Conservation (phyloP, 805 yeast genomes). For the Schwanniomyces sp. region DNA sequence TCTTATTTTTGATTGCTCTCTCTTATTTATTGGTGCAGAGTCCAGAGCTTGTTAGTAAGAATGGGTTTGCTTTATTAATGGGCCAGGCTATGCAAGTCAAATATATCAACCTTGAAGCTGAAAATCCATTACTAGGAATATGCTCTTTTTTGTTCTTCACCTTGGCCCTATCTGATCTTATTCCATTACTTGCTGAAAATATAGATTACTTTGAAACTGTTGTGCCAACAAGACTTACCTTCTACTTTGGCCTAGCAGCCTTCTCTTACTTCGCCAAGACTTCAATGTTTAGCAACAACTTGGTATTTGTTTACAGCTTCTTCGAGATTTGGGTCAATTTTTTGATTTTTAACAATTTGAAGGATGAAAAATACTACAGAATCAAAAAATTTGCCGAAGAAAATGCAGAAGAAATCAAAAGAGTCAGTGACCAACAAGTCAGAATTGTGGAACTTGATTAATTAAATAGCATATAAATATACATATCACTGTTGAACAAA, state of each 20-base stretch:
- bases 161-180: constrained; percentile 51
- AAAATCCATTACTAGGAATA: constrained; percentile 50
- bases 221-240: constrained; percentile 55
- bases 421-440: constrained; percentile 28
- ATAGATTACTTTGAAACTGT: constrained; percentile 55
- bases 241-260: constrained; percentile 50
- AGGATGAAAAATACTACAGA: constrained; percentile 60
- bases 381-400: constrained; percentile 42
- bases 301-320: constrained; percentile 59
- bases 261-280: constrained; percentile 48
- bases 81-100: constrained; percentile 61
- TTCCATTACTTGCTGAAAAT: constrained; percentile 56
- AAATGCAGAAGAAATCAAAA: constrained; percentile 34
- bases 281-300: constrained; percentile 56
- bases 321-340: constrained; percentile 71
- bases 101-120: constrained; percentile 23
- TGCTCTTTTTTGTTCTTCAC: constrained; percentile 46
- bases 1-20: constrained; percentile 42
- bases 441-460: constrained; percentile 26
- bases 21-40: constrained; percentile 50
- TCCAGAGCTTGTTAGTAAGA: constrained; percentile 42
- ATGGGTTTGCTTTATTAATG: constrained; percentile 50
- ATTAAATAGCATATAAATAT: constrained; percentile 3
- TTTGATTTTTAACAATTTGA: constrained; percentile 57
- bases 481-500: constrained; percentile 19